Base-by-base conservation (phyloP, 2,329 filamentous ascomycete species). In the Fonsecaea monophora region DNA sequence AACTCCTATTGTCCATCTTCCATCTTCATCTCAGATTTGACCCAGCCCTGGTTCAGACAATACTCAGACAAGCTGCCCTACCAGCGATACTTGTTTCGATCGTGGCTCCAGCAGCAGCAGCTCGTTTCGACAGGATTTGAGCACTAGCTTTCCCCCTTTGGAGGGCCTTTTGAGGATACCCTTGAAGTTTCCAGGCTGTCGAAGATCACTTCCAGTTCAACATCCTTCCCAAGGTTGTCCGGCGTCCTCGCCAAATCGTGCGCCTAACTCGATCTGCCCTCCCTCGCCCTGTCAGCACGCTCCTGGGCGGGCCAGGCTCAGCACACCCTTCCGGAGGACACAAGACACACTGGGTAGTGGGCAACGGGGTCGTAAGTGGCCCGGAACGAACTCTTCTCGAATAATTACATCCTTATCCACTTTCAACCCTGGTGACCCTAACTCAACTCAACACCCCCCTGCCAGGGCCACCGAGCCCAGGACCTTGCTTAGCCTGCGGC, bases 331-430 rank as follows among this genome's bases (percentile, higher is more conserved):
- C 4, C 5, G 53, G 45, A 50, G 18, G 45, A 50, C 45, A 50
- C 18, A 50, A 25, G 45, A 50, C 45, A 55, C 53, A 15, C 53
- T n/a, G 13, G 53, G 53, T 67, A 60, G 56, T 35, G 45, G 59
- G 60, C 57, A 58, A 53, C 58, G 60, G 64, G 65, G 48, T 55
- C 58, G 55, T 35, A 60, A 65, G 64, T 48, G 60, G 64, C 62
- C 64, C 50, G 62, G 54, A 58, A 45, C 68, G 59, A 67, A 66
- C 40, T 67, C 35, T 69, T 69, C 68, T 69, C 68, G 68, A 69
- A 69, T 69, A 50, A 50, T 67, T 45, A 48, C 57, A 65, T 60
- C 55, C 48, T 65, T 63, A 65, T 62, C 68, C 68, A 69, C 68
- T 65, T 55, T 61, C 50, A 25, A 42, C 40, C 60, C 45, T 50